Percentiles rank a stretch among this genome's conserved stretches.
These are phyloP conservation scores for Pyrenophora graminea DNA, from an alignment of 2,329 filamentous ascomycete species.

Conservation along the genomic window DNA sequence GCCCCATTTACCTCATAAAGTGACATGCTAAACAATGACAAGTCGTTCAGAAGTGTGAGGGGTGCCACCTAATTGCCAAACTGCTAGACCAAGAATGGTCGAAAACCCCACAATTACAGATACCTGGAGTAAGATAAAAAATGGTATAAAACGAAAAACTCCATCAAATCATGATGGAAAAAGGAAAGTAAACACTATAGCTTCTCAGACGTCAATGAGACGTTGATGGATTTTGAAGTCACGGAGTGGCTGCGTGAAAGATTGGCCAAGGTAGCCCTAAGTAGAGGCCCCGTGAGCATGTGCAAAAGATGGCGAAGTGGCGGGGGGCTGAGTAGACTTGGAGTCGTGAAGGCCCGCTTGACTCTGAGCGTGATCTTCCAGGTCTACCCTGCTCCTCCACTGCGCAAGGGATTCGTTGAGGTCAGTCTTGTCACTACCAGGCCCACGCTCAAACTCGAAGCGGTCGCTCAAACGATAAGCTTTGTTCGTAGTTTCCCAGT, in stretches of 20 bases:
- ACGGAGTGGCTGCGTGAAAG: constrained; percentile 1
- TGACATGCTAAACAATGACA: too few species aligned
- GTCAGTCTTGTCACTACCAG: constrained; percentile 42
- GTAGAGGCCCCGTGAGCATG: neutral
- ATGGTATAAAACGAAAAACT: constrained; percentile 13
- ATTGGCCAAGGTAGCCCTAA: neutral
- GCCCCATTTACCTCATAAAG: too few species aligned
- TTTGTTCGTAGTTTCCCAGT: constrained; percentile 96
- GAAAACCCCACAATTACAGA: neutral
- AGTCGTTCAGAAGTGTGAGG: too few species aligned
- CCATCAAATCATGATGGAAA: constrained; percentile 5
- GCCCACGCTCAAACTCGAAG: constrained; percentile 76
- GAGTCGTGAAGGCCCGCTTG: constrained; percentile 4
- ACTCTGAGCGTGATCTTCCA: constrained; percentile 32
- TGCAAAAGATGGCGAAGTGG: constrained; percentile 3
- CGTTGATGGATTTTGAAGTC: constrained; percentile 1
- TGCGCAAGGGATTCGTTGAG: constrained; percentile 39
- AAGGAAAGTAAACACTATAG: neutral
- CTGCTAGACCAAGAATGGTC: neutral
- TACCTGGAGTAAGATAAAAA: neutral
- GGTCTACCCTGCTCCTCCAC: constrained; percentile 42
- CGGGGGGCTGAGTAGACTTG: constrained; percentile 2
- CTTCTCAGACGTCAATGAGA: neutral
- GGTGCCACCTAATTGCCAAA: neutral
- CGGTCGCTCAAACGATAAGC: constrained; percentile 88